These are phyloP conservation scores for Hibiscus syriacus DNA, from an alignment of 345 rosid species.

Conservation along the genomic window DNA sequence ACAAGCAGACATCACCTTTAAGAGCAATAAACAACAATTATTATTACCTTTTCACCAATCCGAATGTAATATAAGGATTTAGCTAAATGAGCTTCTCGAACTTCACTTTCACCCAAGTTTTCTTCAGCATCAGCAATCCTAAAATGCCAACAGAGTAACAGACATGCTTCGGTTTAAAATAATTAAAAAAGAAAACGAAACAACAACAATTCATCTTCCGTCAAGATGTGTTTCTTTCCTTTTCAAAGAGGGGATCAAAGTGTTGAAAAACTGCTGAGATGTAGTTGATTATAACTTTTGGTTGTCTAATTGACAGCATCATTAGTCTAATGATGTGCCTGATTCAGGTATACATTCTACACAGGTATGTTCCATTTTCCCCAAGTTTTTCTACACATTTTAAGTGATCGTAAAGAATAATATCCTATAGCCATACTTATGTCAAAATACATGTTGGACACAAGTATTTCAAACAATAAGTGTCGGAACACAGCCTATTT, in stretches of 20 bases:
- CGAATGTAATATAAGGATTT: slow-evolving; percentile 80
- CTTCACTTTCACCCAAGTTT: slow-evolving; percentile 96
- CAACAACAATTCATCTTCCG: not conserved
- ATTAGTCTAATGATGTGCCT: too few relatives aligned
- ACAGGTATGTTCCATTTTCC: too few relatives aligned
- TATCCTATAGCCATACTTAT: too few relatives aligned
- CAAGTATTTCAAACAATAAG: too few relatives aligned
- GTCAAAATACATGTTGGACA: too few relatives aligned
- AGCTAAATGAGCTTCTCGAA: slow-evolving; percentile 96
- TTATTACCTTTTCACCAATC: slow-evolving; percentile 77
- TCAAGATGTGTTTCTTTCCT: not conserved
- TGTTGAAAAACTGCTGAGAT: not conserved
- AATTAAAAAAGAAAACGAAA: not conserved
- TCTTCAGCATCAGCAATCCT: slow-evolving; percentile 99
- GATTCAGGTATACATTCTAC: too few relatives aligned
- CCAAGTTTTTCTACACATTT: too few relatives aligned
- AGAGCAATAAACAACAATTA: not conserved
- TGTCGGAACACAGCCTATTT: too few relatives aligned
- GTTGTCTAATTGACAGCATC: too few relatives aligned
- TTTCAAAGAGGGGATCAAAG: not conserved
- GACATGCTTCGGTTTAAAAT: not conserved
- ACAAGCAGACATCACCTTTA: not conserved
- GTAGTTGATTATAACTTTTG: too few relatives aligned
- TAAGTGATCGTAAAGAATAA: too few relatives aligned
- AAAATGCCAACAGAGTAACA: slow-evolving; percentile 13